A percentile compares a stretch with the other conserved stretches of the same genome.
phyloP scores from a whole-genome alignment of 176 grass and related monocot species.

The Guadua angustifolia region DNA sequence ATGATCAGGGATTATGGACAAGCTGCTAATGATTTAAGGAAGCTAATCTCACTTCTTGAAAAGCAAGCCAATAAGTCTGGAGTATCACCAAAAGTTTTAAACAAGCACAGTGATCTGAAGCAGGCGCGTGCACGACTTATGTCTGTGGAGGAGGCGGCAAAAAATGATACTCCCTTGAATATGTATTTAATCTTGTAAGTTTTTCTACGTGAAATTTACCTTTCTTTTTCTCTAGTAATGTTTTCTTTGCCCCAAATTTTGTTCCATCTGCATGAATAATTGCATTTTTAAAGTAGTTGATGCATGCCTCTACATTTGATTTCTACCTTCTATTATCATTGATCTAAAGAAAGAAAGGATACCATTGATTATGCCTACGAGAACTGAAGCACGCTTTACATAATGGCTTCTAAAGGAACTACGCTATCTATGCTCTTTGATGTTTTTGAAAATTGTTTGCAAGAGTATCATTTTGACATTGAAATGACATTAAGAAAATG shows the following conservation, averaged over 20 bases:
- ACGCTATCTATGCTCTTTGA: not conserved
- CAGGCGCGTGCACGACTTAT: conserved; percentile 59
- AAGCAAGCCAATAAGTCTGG: conserved; percentile 53
- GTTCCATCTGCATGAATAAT: conserved; percentile 5
- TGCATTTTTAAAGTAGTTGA: not conserved
- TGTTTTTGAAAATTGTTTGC: conserved; percentile 27
- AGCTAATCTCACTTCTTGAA: conserved; percentile 71
- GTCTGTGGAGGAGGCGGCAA: conserved; percentile 72
- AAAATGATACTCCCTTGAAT: conserved; percentile 72
- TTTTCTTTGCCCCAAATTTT: conserved; percentile 11
- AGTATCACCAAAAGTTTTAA: conserved; percentile 55
- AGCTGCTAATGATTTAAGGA: conserved; percentile 79
- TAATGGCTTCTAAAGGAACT: not conserved
- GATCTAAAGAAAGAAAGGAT: conserved; percentile 5
- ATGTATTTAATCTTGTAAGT: conserved; percentile 98
- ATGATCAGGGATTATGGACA: conserved; percentile 88
- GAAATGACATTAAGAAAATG: not conserved
- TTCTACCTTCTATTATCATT: conserved; percentile 18
- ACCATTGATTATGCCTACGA: conserved; percentile 6
- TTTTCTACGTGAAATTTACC: conserved; percentile 29
- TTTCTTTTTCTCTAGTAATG: conserved; percentile 24
- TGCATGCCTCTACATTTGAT: conserved; percentile 24
- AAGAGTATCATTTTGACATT: conserved; percentile 1
- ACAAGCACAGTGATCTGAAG: conserved; percentile 70
- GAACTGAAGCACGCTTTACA: not conserved